Base-by-base conservation (phyloP, 1,284 basidiomycete species). In the Boletus smithii region DNA sequence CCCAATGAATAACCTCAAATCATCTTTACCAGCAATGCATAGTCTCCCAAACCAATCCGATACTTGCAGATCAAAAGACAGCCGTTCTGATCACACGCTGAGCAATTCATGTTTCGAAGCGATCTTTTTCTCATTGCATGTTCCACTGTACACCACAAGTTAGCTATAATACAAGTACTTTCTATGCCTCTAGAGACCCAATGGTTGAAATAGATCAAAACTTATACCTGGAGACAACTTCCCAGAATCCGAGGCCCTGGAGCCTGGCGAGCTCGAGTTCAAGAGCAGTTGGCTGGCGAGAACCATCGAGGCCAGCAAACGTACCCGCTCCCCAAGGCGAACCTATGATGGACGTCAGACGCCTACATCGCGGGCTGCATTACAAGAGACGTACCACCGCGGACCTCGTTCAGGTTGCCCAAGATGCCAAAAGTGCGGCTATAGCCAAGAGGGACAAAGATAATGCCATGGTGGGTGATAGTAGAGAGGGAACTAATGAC, bases 361-460 rank as follows among this genome's bases (percentile, higher is more conserved):
- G 8, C 14, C 16, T 22, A 36, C 13, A 22, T n/a, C 18, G 13
- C 20, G 6, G 20, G 7, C 13, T 23, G 1, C 20, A 23, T 3
- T 11, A 23, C 34, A 1, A 23, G 13, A 22, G 3, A 55, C 60
- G 34, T 42, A 56, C 73, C 74, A 47, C 80, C 79, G 47, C 71
- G 72, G 39, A 74, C 64, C 50, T 69, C 66, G n/a, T 52, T 50
- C 48, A 74, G n/a, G 61, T 73, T 70, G 49, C 61, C 44, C 33
- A 80, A 53, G 43, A 70, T 62, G 3, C 63, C 46, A 46, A 61
- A 66, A 3, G 63, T 55, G 51, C 67, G 48, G 32, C 61, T 66
- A 68, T 77, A 83, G 5, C 77, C 79, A 48, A 79, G 69, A 13
- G 78, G 79, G 8, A 80, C 76, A 59, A 69, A 80, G 49, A 69